Conservation (phyloP, 106 monocot species). For the Dioscorea zingiberensis region DNA sequence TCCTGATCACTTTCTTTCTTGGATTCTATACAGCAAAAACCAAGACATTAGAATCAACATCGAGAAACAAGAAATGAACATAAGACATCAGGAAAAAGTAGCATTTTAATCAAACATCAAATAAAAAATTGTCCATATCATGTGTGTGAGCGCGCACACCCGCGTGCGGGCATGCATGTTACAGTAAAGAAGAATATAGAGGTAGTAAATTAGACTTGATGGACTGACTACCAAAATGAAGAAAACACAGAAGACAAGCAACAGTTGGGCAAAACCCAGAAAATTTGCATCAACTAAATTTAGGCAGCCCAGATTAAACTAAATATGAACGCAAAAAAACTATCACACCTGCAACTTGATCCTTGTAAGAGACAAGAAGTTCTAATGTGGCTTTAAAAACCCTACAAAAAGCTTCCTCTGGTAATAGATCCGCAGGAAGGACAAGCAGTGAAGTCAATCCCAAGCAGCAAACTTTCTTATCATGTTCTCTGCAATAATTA, state of each 20-base stretch:
- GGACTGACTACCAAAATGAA: neutral
- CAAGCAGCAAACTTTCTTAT: conserved; percentile 95
- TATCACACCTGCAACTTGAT: conserved; percentile 85
- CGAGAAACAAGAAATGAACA: neutral
- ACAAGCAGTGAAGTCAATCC: conserved; percentile 86
- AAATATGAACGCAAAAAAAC: neutral
- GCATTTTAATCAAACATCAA: neutral
- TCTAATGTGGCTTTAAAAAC: conserved; percentile 80
- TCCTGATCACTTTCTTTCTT: conserved; percentile 66
- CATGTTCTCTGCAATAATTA: conserved; percentile 71
- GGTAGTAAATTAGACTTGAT: neutral
- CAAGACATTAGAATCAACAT: neutral
- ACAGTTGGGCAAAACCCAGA: neutral
- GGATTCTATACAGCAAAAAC: conserved; percentile 25
- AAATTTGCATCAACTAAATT: neutral
- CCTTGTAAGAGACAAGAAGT: conserved; percentile 83
- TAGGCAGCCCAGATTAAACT: neutral
- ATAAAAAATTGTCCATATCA: neutral
- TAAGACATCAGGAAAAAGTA: neutral
- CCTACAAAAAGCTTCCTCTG: conserved; percentile 65
- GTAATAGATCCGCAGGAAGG: conserved; percentile 65
- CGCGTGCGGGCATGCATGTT: too few species aligned
- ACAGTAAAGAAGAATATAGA: neutral
- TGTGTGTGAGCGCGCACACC: too few species aligned
- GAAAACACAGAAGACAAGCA: neutral